Base-by-base conservation (phyloP, 306 rosid species). In the Gastrolobium bilobum region DNA sequence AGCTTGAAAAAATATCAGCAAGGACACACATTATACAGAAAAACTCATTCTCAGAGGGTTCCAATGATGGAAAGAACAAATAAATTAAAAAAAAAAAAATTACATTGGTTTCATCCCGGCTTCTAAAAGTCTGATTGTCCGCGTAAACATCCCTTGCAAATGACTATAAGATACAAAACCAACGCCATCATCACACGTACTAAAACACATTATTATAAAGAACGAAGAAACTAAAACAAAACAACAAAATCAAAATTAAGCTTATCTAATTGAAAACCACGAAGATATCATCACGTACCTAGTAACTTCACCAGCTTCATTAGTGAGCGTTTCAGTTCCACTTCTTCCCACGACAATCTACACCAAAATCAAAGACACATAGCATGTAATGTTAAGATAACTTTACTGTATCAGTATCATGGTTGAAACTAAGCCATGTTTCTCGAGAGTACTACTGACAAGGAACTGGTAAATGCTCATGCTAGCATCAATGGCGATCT, bases 401-500 rank as follows among this genome's bases (percentile, higher is more conserved):
- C n/a, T 50, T 15, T 0, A 54, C 56, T 40, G 66, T 11, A 78
- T 44, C 62, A 35, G 6, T 31, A 31, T 38, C 6, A 14, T 26
- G 43, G 46, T 44, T 20, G 44, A 83, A 66, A 73, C 15, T 35
- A 37, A 0, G 6, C 8, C 29, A 44, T 4, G 39, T 30, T 38
- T 58, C 6, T 8, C 10, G n/a, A 63, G 52, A 4, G 0, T 60
- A 47, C 85, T 8, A 61, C 94, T 14, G 4, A 95, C 99, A 67
- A 95, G 99, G 51, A 95, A 95, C 88, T 95, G 99, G 79, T 95
- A 95, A 77, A 95, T 95, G 90, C 99, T 95, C 99, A 92, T 95
- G 85, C 99, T 92, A 42, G 99, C 98, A 80, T 95, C 99, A 57
- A 92, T 79, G 68, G 99, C 97, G 29, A 95, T 92, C 84, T 92